Conservation (phyloP, 805 yeast genomes). For the Brettanomyces bruxellensis region DNA sequence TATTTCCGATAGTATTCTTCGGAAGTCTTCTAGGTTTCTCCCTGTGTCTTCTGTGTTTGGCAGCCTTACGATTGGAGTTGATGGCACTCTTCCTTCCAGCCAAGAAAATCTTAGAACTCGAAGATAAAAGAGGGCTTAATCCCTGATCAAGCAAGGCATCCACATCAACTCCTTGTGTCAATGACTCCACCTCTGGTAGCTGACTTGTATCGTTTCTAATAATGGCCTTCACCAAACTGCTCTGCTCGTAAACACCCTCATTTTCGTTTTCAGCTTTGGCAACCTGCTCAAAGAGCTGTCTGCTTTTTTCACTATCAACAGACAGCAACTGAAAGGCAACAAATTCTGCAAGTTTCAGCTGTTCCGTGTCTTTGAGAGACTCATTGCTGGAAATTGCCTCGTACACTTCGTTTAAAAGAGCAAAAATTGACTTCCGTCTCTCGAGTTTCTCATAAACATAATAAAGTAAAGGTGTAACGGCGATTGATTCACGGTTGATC, state of each 20-base stretch:
- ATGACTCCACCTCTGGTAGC: constrained; percentile 16
- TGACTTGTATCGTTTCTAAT: constrained; percentile 3
- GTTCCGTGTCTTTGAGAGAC: constrained; percentile 8
- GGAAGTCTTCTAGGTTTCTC: constrained; percentile 21
- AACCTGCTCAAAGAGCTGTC: constrained; percentile 19
- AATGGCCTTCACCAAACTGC: constrained; percentile 8
- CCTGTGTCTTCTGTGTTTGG: constrained; percentile 11
- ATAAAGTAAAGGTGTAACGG: constrained; percentile 40
- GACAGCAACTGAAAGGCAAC: constrained; percentile 30
- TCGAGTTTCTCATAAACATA: constrained; percentile 40
- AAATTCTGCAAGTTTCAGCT: constrained; percentile 22
- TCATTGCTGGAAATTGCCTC: constrained; percentile 10
- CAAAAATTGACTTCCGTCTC: constrained; percentile 24
- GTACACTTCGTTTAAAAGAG: constrained; percentile 25
- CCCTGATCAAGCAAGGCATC: constrained; percentile 22
- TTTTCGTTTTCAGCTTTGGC: constrained; percentile 8
- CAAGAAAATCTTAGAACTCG: background rate
- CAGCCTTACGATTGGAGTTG: constrained; percentile 6
- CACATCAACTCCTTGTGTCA: constrained; percentile 24
- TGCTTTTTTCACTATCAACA: constrained; percentile 24
- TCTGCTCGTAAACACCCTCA: constrained; percentile 9
- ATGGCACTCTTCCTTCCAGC: constrained; percentile 7
- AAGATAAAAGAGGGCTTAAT: constrained; percentile 14
- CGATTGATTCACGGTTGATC: constrained; percentile 27
- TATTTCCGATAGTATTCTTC: constrained; percentile 17